These are phyloP conservation scores for Penicillium sumatraense DNA, from an alignment of 2,329 filamentous ascomycete genomes.

Conservation along the genomic window DNA sequence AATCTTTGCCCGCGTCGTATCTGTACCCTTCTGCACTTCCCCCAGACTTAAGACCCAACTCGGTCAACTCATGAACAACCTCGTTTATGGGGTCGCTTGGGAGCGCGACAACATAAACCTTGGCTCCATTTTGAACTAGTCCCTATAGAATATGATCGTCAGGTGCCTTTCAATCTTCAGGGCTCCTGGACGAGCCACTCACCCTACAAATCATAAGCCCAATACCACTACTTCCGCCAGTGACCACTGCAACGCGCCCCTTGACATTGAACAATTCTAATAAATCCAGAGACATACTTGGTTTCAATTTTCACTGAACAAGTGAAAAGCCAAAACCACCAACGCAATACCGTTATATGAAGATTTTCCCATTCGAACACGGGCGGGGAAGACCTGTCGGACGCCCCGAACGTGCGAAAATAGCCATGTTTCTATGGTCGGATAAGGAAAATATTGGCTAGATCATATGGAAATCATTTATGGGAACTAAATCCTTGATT, in stretches of 20 bases:
- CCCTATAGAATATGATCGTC: constrained; percentile 34
- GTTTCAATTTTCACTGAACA: neutral
- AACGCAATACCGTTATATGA: neutral
- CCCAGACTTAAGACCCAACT: constrained; percentile 40
- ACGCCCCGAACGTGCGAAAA: neutral
- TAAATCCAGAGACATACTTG: constrained; percentile 8
- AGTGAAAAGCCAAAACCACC: neutral
- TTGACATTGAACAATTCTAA: constrained; percentile 40
- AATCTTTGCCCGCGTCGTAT: no score
- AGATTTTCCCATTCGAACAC: neutral
- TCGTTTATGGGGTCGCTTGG: constrained; percentile 48
- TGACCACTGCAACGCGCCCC: constrained; percentile 51
- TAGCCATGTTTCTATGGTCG: neutral
- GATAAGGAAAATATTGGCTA: no score
- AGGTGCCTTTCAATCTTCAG: neutral
- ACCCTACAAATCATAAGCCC: constrained; percentile 55
- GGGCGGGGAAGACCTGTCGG: neutral
- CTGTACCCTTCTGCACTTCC: constrained; percentile 47
- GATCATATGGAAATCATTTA: no score
- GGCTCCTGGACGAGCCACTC: neutral
- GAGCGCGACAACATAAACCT: constrained; percentile 51
- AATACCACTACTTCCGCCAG: constrained; percentile 51
- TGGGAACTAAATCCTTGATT: no score
- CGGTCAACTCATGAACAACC: constrained; percentile 45
- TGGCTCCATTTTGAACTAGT: constrained; percentile 52